Conservation (phyloP, 768 basidiomycete species). For the Russula sp. region DNA sequence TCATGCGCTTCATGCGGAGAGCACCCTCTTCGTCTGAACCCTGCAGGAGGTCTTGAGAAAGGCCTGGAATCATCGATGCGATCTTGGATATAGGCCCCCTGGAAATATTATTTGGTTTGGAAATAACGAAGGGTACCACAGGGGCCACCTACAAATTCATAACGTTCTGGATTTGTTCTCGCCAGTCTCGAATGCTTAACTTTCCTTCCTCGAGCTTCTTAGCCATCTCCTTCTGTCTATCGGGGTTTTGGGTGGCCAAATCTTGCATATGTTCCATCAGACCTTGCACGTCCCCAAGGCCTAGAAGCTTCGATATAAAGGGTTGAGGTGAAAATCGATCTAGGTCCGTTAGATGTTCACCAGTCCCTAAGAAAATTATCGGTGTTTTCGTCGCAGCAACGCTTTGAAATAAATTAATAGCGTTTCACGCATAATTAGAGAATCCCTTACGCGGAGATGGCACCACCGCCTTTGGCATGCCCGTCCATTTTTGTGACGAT, state of each 20-base stretch:
- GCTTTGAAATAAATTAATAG: constrained; percentile 42
- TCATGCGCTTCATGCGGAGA: constrained; percentile 91
- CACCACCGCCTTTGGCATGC: constrained; percentile 98
- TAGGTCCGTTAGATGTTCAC: constrained; percentile 96
- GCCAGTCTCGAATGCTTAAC: constrained; percentile 94
- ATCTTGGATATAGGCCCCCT: constrained; percentile 99
- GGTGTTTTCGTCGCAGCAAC: constrained; percentile 99
- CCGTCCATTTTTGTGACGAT: constrained; percentile 99
- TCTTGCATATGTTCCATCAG: constrained; percentile 99
- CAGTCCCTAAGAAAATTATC: constrained; percentile 97
- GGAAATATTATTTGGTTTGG: constrained; percentile 23
- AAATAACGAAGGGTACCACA: constrained; percentile 26
- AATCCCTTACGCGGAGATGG: constrained; percentile 91
- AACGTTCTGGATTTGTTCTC: constrained; percentile 94
- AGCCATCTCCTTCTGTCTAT: constrained; percentile 96
- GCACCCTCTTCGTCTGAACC: constrained; percentile 94
- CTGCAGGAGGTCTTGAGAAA: constrained; percentile 86
- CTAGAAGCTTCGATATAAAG: constrained; percentile 94
- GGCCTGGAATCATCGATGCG: constrained; percentile 97
- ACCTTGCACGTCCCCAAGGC: constrained; percentile 94
- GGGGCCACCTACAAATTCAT: constrained; percentile 84
- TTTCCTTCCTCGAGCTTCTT: constrained; percentile 98
- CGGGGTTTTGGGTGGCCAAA: constrained; percentile 87
- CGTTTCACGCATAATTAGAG: not conserved
- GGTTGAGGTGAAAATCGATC: constrained; percentile 95